Conservation (phyloP, 345 rosid species). For the Nasturtium officinale region DNA sequence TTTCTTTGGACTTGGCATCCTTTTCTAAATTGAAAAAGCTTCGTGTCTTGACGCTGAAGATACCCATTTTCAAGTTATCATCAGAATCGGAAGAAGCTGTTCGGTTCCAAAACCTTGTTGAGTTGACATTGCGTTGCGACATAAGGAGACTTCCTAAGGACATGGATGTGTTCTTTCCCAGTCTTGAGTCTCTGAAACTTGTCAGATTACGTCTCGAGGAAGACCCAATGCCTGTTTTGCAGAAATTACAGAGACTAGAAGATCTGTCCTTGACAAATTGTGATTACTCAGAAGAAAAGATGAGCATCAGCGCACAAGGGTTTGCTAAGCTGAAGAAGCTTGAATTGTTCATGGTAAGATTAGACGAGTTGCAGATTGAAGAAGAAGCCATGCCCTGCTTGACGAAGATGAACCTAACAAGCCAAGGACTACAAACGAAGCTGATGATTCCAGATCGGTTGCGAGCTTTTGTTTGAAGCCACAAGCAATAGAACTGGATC, state of each 20-base stretch:
- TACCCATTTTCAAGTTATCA: not conserved
- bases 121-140: not conserved
- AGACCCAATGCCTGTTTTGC: constrained; percentile 14
- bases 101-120: not conserved
- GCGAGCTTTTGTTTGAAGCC: not conserved
- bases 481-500: rapidly evolving
- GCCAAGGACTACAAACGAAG: not conserved
- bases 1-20: no score
- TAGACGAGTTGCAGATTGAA: not conserved
- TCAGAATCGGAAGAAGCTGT: not conserved
- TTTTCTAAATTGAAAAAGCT: no score
- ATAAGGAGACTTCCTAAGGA: not conserved
- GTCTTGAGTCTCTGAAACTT: not conserved
- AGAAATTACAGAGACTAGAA: not conserved
- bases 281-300: not conserved
- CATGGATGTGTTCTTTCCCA: constrained; percentile 3
- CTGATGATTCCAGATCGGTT: constrained; percentile 32
- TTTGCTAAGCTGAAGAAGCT: constrained; percentile 27
- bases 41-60: no score
- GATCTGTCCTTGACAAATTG: not conserved
- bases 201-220: not conserved
- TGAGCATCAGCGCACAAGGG: constrained; percentile 1
- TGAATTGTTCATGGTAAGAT: not conserved
- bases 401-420: not conserved
- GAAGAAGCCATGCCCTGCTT: constrained; percentile 14